These are phyloP conservation scores for Zanthoxylum bungeanum DNA, from an alignment of 345 rosid species.

Conservation along the genomic window DNA sequence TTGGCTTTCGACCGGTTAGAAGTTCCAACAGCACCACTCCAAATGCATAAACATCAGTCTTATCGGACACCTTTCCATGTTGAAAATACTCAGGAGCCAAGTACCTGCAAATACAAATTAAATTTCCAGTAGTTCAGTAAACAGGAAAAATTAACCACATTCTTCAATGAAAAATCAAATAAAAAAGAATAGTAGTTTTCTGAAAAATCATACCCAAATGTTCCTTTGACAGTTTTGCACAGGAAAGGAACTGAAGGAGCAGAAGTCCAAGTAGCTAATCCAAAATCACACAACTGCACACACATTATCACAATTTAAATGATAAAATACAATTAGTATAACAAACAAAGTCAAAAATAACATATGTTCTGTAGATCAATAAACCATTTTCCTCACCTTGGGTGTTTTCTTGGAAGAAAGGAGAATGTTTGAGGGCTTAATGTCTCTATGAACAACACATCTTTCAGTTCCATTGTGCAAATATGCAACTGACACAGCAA, in stretches of 20 bases:
- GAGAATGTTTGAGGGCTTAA: constrained; percentile 90
- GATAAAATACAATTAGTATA: background rate
- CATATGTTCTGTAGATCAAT: background rate
- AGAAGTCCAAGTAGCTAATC: constrained; percentile 93
- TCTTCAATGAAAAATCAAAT: too few species aligned
- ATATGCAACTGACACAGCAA: constrained; percentile 75
- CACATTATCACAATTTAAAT: background rate
- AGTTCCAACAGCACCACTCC: constrained; percentile 92
- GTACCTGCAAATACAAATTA: constrained; percentile 43
- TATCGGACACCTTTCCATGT: constrained; percentile 91
- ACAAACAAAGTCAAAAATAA: background rate
- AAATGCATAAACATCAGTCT: constrained; percentile 93
- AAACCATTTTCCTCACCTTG: constrained; percentile 40
- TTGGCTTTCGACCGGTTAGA: constrained; percentile 83
- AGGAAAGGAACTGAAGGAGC: constrained; percentile 89
- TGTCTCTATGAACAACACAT: constrained; percentile 94
- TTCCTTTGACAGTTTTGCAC: constrained; percentile 95
- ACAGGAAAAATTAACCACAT: too few species aligned
- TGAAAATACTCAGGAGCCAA: constrained; percentile 97
- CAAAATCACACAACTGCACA: constrained; percentile 87
- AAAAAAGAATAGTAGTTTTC: background rate
- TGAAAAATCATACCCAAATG: constrained; percentile 77
- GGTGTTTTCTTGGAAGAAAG: constrained; percentile 84
- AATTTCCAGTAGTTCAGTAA: background rate
- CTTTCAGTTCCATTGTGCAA: constrained; percentile 81